These are phyloP conservation scores for Termitomyces titanicus DNA, from an alignment of 768 basidiomycete species.

Conservation along the genomic window DNA sequence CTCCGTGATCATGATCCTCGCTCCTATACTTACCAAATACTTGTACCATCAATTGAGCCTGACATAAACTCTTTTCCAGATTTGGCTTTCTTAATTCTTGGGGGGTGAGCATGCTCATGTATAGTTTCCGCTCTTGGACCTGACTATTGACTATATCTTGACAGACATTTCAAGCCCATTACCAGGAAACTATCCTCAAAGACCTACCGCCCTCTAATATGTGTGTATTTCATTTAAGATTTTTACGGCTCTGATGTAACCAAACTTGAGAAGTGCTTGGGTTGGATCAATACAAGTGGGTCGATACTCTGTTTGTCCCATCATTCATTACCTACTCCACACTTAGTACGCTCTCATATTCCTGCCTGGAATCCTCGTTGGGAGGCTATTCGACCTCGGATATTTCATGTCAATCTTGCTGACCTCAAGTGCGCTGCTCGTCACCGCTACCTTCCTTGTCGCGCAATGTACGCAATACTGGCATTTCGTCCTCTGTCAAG, in stretches of 20 bases:
- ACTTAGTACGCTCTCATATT: conserved; percentile 58
- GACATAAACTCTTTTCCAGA: conserved; percentile 20
- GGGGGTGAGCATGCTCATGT: conserved; percentile 46
- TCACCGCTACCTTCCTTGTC: conserved; percentile 55
- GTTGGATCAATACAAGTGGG: conserved; percentile 4
- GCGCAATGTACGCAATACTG: conserved; percentile 71
- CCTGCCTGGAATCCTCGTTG: conserved; percentile 57
- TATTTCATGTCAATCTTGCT: conserved; percentile 52
- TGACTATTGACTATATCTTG: neutral
- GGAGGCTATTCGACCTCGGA: conserved; percentile 69
- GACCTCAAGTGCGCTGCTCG: conserved; percentile 43
- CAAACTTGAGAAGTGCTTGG: neutral
- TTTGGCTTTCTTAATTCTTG: conserved; percentile 74
- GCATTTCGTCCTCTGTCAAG: conserved; percentile 78
- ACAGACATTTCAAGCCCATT: conserved; percentile 6
- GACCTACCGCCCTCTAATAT: neutral
- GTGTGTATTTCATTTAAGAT: neutral
- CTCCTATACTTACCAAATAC: neutral
- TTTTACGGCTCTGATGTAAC: too few species aligned
- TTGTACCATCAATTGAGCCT: neutral
- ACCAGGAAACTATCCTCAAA: neutral
- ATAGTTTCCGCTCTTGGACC: neutral
- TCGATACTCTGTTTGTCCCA: neutral
- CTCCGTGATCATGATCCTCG: too few species aligned
- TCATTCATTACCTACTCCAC: neutral